Percentiles rank a stretch among this genome's conserved stretches.
These are phyloP conservation scores for Extremus antarcticus DNA, from an alignment of 495 filamentous ascomycete species.

Conservation along the genomic window DNA sequence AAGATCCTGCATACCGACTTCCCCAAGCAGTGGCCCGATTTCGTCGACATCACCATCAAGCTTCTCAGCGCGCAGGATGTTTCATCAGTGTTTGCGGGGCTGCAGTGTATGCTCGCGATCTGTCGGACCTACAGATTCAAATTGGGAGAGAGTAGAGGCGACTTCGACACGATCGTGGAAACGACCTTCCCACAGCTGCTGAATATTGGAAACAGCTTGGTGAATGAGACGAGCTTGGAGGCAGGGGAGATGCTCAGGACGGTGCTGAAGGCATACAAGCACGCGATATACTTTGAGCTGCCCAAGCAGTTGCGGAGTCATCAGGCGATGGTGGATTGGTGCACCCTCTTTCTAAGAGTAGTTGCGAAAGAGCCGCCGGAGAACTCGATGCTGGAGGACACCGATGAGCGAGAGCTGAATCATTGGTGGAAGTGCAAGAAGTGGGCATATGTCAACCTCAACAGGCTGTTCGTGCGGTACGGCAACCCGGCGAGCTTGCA, in stretches of 20 bases:
- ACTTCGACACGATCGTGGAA: slow-evolving; percentile 91
- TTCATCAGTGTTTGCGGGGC: slow-evolving; percentile 74
- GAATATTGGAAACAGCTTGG: slow-evolving; percentile 71
- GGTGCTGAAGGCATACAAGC: slow-evolving; percentile 91
- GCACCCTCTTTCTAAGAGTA: slow-evolving; percentile 79
- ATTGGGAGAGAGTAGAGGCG: slow-evolving; percentile 62
- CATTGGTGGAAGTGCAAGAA: slow-evolving; percentile 99
- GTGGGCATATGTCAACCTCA: slow-evolving; percentile 96
- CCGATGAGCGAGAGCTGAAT: slow-evolving; percentile 78
- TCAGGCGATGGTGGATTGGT: slow-evolving; percentile 83
- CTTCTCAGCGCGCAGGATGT: slow-evolving; percentile 75
- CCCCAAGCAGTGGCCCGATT: slow-evolving; percentile 83
- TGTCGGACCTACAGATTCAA: slow-evolving; percentile 94
- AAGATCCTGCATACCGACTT: slow-evolving; percentile 95
- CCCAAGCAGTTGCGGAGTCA: slow-evolving; percentile 64
- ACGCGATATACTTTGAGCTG: slow-evolving; percentile 92
- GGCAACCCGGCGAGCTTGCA: slow-evolving; percentile 66
- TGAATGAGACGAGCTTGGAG: slow-evolving; percentile 81
- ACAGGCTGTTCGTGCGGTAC: slow-evolving; percentile 91
- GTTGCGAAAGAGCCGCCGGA: slow-evolving; percentile 76
- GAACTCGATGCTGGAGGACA: slow-evolving; percentile 66
- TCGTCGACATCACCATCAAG: slow-evolving; percentile 81
- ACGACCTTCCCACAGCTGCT: slow-evolving; percentile 85
- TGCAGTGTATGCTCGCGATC: slow-evolving; percentile 87
- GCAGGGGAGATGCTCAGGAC: slow-evolving; percentile 94